Percentiles rank a stretch among this genome's conserved stretches.
phyloP scores from a whole-genome alignment of 352 stramenopile species.

The Phytophthora colocasiae region DNA sequence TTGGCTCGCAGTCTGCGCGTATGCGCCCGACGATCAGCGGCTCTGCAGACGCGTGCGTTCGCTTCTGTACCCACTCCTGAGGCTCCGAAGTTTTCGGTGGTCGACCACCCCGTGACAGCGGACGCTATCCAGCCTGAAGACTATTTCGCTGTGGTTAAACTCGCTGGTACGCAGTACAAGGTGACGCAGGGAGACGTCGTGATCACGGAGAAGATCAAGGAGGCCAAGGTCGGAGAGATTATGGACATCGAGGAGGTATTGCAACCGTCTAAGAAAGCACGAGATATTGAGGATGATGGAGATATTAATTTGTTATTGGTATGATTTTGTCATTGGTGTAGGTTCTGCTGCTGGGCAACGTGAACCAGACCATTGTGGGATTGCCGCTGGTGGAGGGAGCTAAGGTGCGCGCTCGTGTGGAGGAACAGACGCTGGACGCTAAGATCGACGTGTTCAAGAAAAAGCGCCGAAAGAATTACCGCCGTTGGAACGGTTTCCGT shows the following conservation, averaged over 20 bases:
- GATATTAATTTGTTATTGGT: neutral
- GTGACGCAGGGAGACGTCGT: slow-evolving; percentile 87
- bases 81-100: slow-evolving; percentile 67
- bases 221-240: slow-evolving; percentile 87
- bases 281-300: neutral
- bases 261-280: slow-evolving; percentile 9
- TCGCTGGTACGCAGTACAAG: slow-evolving; percentile 89
- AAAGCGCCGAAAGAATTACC: slow-evolving; percentile 92
- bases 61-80: slow-evolving; percentile 29
- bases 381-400: slow-evolving; percentile 74
- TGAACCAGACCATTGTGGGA: slow-evolving; percentile 87
- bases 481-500: slow-evolving; percentile 89
- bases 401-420: slow-evolving; percentile 79
- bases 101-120: slow-evolving; percentile 78
- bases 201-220: slow-evolving; percentile 86
- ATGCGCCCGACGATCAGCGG: slow-evolving; percentile 20
- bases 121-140: slow-evolving; percentile 72
- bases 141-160: slow-evolving; percentile 88
- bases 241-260: slow-evolving; percentile 78
- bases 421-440: slow-evolving; percentile 88
- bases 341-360: slow-evolving; percentile 83
- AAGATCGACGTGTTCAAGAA: slow-evolving; percentile 94
- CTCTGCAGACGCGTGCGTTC: slow-evolving; percentile 23
- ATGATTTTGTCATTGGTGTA: slow-evolving; percentile 12
- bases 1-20: slow-evolving; percentile 32